Percentiles rank a stretch among this genome's conserved stretches.
Evolutionary conservation across 78 protist genomes (phyloP).

Genomic region (Blattamonas nauphoetae): DNA sequence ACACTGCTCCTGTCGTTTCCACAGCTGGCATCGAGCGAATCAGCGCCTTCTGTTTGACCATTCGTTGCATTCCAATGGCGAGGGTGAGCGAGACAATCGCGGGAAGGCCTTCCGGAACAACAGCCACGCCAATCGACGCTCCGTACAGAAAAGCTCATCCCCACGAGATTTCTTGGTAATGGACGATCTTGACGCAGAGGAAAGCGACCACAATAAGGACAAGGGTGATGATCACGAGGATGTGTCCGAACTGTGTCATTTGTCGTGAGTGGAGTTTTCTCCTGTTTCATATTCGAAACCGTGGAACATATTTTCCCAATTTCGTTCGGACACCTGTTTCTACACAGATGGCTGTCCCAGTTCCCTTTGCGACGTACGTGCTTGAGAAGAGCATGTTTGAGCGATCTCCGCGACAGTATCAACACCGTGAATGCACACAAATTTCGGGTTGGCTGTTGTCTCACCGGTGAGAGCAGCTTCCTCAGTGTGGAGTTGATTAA

Average conservation of each 20-base stretch:
- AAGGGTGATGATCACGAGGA: not conserved
- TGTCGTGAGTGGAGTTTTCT: not conserved
- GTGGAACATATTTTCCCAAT: not conserved
- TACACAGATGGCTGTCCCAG: not conserved
- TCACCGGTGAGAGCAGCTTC: constrained; percentile 31
- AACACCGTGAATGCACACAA: not conserved
- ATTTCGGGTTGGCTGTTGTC: not conserved
- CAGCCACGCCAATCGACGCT: not conserved
- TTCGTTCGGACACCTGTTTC: not conserved
- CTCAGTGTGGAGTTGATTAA: not conserved
- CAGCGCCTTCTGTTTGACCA: constrained; percentile 68
- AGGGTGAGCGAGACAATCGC: constrained; percentile 73
- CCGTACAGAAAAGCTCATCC: not conserved
- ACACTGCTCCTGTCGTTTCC: constrained; percentile 82
- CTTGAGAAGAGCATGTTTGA: constrained; percentile 7
- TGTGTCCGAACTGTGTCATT: not conserved
- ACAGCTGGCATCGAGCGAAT: constrained; percentile 71
- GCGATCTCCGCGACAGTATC: not conserved
- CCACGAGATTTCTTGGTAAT: not conserved
- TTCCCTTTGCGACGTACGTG: constrained; percentile 6
- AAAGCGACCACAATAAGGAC: not conserved
- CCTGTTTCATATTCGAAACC: not conserved
- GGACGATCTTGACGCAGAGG: not conserved
- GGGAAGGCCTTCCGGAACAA: constrained; percentile 77
- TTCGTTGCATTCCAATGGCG: constrained; percentile 57